Evolutionary conservation across 306 rosid genomes (phyloP).

Genomic region (Parietaria judaica): DNA sequence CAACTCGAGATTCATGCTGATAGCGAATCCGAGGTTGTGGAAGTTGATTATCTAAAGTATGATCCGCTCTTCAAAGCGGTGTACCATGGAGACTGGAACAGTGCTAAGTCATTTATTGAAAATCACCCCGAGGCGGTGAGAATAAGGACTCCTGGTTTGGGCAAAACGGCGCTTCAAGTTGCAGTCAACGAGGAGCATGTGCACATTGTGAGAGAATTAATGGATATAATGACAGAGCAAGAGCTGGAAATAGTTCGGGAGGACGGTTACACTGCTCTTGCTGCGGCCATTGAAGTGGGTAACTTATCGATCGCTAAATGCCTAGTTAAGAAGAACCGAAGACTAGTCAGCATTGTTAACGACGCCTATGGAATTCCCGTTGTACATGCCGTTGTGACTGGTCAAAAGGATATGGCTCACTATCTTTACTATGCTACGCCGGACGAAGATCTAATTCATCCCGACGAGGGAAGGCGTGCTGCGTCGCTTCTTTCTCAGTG

Average conservation of each 20-base stretch:
- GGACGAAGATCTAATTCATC: background rate
- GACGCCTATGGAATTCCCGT: background rate
- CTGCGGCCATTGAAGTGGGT: background rate
- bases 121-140: conserved; percentile 1
- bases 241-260: background rate
- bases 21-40: no score
- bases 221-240: background rate
- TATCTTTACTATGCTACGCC: background rate
- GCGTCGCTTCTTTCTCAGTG: background rate
- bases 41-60: no score
- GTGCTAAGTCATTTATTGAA: background rate
- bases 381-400: background rate
- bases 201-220: background rate
- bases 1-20: no score
- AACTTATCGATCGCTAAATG: background rate
- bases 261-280: background rate
- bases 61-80: background rate
- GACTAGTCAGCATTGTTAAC: background rate
- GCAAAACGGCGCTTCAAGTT: background rate
- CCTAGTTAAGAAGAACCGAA: background rate
- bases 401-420: background rate
- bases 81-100: background rate
- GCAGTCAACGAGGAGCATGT: background rate
- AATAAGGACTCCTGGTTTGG: background rate
- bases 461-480: background rate